Conservation (phyloP, 768 basidiomycete genomes). For the Kwoniella newhampshirensis region DNA sequence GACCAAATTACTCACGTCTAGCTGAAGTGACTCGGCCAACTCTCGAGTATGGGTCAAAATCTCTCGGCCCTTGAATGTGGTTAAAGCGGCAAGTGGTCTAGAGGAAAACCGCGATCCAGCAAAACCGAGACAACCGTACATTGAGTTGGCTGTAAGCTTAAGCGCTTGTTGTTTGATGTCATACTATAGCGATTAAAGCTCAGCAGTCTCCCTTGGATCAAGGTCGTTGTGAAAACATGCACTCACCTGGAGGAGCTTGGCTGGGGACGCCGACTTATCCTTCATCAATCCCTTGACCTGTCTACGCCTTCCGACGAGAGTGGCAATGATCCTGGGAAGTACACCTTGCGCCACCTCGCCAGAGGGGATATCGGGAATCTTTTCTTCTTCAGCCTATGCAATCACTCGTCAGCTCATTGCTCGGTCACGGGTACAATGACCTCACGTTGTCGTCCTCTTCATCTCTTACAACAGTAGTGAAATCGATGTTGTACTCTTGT, state of each 20-base stretch:
- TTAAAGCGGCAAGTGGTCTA: conserved; percentile 91
- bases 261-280: conserved; percentile 65
- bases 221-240: not conserved
- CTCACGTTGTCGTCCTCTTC: conserved; percentile 60
- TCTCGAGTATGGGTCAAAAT: conserved; percentile 91
- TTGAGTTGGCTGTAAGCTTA: conserved; percentile 97
- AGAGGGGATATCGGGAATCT: conserved; percentile 82
- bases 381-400: conserved; percentile 67
- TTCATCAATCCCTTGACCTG: conserved; percentile 96
- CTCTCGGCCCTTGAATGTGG: conserved; percentile 96
- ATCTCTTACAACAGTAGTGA: conserved; percentile 83
- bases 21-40: conserved; percentile 80
- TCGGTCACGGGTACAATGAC: not conserved
- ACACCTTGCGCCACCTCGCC: conserved; percentile 75
- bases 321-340: conserved; percentile 95
- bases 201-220: not conserved
- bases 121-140: conserved; percentile 99
- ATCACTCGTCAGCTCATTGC: not conserved
- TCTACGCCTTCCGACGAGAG: conserved; percentile 81
- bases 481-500: conserved; percentile 99
- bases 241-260: conserved; percentile 77
- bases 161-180: conserved; percentile 97
- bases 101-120: conserved; percentile 97
- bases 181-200: conserved; percentile 65
- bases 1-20: conserved; percentile 80